Percentiles rank a stretch among this genome's conserved stretches.
phyloP scores from a whole-genome alignment of 2,329 filamentous ascomycete genomes.

The Furcasterigmium sp. region DNA sequence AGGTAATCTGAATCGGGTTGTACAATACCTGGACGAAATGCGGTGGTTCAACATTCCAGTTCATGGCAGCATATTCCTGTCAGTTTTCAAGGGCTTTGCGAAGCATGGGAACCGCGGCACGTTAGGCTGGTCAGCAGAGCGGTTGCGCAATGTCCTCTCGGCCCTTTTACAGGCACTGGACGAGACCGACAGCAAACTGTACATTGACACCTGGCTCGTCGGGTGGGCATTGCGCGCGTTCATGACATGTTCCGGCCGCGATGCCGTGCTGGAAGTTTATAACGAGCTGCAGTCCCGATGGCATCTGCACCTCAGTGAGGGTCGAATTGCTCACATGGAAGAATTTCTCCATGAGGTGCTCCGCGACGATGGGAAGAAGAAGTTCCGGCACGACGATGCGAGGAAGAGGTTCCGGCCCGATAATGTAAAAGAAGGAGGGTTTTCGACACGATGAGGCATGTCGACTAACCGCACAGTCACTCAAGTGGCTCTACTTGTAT shows the following conservation, averaged over 20 bases:
- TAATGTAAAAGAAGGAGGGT: too few species aligned
- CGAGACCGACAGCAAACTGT: constrained; percentile 33
- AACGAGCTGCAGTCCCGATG: constrained; percentile 42
- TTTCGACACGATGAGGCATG: too few species aligned
- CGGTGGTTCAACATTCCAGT: constrained; percentile 59
- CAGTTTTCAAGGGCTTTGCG: constrained; percentile 78
- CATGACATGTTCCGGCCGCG: constrained; percentile 47
- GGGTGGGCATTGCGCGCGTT: constrained; percentile 60
- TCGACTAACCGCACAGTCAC: too few species aligned
- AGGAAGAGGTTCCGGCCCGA: background rate
- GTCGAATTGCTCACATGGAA: constrained; percentile 40
- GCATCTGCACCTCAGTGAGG: constrained; percentile 27
- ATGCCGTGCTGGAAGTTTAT: constrained; percentile 50
- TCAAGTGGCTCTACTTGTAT: too few species aligned
- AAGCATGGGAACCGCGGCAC: constrained; percentile 60
- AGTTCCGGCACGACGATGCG: background rate
- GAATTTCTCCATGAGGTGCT: constrained; percentile 38
- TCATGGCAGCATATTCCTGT: constrained; percentile 71
- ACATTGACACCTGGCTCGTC: constrained; percentile 56
- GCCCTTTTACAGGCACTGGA: constrained; percentile 56
- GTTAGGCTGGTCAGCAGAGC: constrained; percentile 65
- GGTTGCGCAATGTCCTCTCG: constrained; percentile 63
- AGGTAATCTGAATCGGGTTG: constrained; percentile 68
- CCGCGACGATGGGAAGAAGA: background rate
- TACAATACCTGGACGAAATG: constrained; percentile 77